phyloP scores from a whole-genome alignment of 345 rosid species.

The Bruguiera parviflora region DNA sequence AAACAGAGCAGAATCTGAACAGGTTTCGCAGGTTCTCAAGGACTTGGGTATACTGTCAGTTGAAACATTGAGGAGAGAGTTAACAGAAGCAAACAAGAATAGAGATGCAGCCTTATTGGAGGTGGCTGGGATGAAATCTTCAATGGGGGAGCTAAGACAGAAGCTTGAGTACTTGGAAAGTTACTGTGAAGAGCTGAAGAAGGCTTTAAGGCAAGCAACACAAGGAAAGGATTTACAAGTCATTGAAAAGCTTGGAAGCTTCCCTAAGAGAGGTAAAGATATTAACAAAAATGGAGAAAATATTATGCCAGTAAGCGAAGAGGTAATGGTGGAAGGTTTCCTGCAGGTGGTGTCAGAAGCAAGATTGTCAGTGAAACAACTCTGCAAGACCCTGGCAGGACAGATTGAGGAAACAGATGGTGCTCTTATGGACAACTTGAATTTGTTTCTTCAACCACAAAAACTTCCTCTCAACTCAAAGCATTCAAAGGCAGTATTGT shows the following conservation, averaged over 20 bases:
- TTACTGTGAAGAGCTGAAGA: constrained; percentile 80
- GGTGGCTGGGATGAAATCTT: constrained; percentile 74
- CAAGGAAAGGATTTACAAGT: constrained; percentile 30
- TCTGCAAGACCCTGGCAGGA: constrained; percentile 66
- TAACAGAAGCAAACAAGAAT: constrained; percentile 71
- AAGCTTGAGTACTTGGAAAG: constrained; percentile 81
- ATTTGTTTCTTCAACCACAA: constrained; percentile 59
- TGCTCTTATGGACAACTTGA: constrained; percentile 49
- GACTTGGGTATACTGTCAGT: constrained; percentile 53
- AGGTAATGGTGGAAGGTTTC: constrained; percentile 88
- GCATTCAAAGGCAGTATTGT: constrained; percentile 62
- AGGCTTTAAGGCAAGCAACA: constrained; percentile 65
- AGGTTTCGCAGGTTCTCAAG: constrained; percentile 60
- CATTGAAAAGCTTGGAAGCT: constrained; percentile 30
- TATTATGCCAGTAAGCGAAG: constrained; percentile 75
- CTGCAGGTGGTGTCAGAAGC: constrained; percentile 92
- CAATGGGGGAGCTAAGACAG: constrained; percentile 62
- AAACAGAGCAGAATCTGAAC: constrained; percentile 67
- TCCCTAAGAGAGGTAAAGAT: constrained; percentile 38
- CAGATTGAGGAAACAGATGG: constrained; percentile 72
- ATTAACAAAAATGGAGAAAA: constrained; percentile 33
- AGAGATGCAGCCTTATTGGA: constrained; percentile 70
- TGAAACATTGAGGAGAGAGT: constrained; percentile 66
- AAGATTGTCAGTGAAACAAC: constrained; percentile 86
- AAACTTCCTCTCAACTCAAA: constrained; percentile 58